Evolutionary conservation across 495 filamentous ascomycete species (phyloP).

Genomic region (Penicillium diatomitis): DNA sequence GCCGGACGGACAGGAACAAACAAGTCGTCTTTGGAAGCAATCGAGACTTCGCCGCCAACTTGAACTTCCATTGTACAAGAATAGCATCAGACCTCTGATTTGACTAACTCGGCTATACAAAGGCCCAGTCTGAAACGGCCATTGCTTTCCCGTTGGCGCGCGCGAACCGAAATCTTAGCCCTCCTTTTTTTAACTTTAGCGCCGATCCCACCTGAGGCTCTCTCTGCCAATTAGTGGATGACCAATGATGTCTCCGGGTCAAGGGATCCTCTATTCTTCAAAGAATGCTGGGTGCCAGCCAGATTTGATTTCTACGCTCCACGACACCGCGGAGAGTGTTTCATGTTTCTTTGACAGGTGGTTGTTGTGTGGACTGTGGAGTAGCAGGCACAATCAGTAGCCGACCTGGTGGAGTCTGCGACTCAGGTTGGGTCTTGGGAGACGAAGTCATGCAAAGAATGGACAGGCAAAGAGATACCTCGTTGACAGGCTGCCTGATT

Average conservation of each 20-base stretch:
- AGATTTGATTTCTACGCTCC: too few relatives aligned
- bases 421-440: too few relatives aligned
- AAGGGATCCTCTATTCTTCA: too few relatives aligned
- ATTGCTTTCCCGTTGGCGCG: constrained; percentile 11
- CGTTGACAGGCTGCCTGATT: neutral
- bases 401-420: constrained; percentile 5
- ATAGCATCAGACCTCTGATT: constrained; percentile 3
- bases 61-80: too few relatives aligned
- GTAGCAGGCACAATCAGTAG: neutral
- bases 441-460: too few relatives aligned
- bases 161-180: constrained; percentile 11
- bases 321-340: constrained; percentile 1
- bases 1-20: too few relatives aligned
- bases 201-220: neutral
- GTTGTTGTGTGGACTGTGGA: constrained; percentile 10
- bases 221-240: neutral
- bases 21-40: too few relatives aligned
- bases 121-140: constrained; percentile 8
- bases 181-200: neutral
- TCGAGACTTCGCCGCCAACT: too few relatives aligned
- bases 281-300: too few relatives aligned
- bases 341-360: constrained; percentile 6
- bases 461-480: constrained; percentile 12
- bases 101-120: constrained; percentile 1
- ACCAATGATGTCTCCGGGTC: too few relatives aligned